Evolutionary conservation across 2,329 filamentous ascomycete genomes (phyloP).

Genomic region (Fusarium tupiense): DNA sequence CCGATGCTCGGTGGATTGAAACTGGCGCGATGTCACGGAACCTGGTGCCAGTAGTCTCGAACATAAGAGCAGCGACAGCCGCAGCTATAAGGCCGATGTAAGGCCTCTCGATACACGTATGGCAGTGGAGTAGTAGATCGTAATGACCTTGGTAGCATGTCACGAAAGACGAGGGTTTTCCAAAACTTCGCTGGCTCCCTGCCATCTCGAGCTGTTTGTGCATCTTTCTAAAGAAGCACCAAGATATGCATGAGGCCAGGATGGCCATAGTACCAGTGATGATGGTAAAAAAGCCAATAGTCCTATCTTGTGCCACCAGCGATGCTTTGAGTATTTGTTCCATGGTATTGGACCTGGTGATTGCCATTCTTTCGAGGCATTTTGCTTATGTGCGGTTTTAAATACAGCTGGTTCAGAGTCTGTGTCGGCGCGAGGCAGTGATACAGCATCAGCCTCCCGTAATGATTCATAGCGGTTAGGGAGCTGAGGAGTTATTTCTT

Average conservation of each 20-base stretch:
- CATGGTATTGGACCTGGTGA: too few relatives aligned
- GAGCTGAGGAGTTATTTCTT: neutral
- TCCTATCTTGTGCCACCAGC: neutral
- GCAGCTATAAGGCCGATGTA: neutral
- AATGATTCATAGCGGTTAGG: too few relatives aligned
- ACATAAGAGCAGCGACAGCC: neutral
- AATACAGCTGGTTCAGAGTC: neutral
- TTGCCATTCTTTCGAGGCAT: fast-evolving
- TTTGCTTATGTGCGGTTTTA: fast-evolving
- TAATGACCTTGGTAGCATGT: neutral
- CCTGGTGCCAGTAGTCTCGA: neutral
- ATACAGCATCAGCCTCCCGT: fast-evolving
- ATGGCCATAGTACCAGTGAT: neutral
- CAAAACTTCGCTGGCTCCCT: neutral
- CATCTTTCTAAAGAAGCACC: neutral
- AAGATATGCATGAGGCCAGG: neutral
- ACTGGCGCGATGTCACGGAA: neutral
- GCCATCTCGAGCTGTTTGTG: neutral
- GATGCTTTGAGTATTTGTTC: neutral
- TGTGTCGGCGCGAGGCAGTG: too few relatives aligned
- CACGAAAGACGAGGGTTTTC: neutral
- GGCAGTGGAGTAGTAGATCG: neutral
- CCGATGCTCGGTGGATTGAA: neutral
- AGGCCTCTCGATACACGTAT: neutral
- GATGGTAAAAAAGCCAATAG: fast-evolving